Conservation (phyloP, 306 rosid genomes). For the Quercus cerris region DNA sequence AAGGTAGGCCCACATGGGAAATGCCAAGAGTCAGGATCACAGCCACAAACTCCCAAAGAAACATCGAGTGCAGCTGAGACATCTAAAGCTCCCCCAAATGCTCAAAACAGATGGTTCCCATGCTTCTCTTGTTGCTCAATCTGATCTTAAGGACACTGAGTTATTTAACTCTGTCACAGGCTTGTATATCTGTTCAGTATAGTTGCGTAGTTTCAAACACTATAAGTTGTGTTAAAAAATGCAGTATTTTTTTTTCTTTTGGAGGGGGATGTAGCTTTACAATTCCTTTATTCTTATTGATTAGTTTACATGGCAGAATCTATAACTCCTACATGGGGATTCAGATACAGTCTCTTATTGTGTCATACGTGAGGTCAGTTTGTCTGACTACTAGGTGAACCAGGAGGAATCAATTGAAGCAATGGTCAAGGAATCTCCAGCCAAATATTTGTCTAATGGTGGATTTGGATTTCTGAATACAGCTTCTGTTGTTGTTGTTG, state of each 20-base stretch:
- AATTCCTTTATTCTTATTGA: not conserved
- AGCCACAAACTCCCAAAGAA: slow-evolving; percentile 21
- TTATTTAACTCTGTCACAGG: not conserved
- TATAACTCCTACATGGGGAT: slow-evolving; percentile 7
- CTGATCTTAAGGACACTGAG: slow-evolving; percentile 19
- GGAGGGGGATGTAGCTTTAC: not conserved
- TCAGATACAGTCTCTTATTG: slow-evolving; percentile 5
- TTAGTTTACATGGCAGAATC: not conserved
- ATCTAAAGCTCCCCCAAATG: slow-evolving; percentile 7
- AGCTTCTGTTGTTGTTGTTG: no score
- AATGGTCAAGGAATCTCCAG: not conserved
- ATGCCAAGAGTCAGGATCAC: not conserved
- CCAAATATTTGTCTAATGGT: not conserved
- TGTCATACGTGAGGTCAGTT: slow-evolving; percentile 25
- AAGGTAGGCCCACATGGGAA: slow-evolving; percentile 25
- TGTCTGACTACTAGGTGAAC: not conserved
- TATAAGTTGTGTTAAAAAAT: not conserved
- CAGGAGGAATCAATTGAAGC: not conserved
- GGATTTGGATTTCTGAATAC: no score
- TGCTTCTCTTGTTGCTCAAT: slow-evolving; percentile 56
- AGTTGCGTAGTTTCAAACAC: slow-evolving; percentile 16
- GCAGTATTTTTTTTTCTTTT: not conserved
- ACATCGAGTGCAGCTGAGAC: slow-evolving; percentile 13
- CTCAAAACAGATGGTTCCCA: slow-evolving; percentile 34
- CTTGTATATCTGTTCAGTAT: slow-evolving; percentile 17